Evolutionary conservation across 176 grass and related monocot genomes (phyloP).

Genomic region (Avena sativa): DNA sequence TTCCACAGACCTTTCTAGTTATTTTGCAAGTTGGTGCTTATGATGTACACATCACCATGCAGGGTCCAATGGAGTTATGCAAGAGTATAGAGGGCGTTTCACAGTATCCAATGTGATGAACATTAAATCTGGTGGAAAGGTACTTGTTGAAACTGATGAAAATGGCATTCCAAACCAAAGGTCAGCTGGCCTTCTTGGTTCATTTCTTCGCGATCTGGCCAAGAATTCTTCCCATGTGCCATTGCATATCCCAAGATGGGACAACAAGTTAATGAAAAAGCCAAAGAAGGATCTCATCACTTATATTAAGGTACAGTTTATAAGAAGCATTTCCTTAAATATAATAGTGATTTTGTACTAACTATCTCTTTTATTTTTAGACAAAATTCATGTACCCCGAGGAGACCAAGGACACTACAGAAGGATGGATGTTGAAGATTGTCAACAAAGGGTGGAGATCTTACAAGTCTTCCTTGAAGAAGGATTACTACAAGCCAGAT

Average conservation of each 20-base stretch:
- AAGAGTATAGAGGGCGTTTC: neutral
- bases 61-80: neutral
- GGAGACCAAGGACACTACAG: neutral
- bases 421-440: neutral
- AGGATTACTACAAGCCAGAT: neutral
- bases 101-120: neutral
- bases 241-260: neutral
- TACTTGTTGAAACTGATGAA: neutral
- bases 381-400: neutral
- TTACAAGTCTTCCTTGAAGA: neutral
- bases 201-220: neutral
- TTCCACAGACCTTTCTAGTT: neutral
- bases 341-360: neutral
- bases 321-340: neutral
- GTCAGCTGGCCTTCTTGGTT: neutral
- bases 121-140: neutral
- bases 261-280: neutral
- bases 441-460: neutral
- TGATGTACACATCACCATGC: neutral
- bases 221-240: neutral
- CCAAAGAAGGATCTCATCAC: neutral
- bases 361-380: neutral
- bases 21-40: neutral
- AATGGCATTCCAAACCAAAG: conserved; percentile 7
- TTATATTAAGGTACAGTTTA: neutral